Conservation (phyloP, 177 flowering plant species). For the Vitis hybrid region DNA sequence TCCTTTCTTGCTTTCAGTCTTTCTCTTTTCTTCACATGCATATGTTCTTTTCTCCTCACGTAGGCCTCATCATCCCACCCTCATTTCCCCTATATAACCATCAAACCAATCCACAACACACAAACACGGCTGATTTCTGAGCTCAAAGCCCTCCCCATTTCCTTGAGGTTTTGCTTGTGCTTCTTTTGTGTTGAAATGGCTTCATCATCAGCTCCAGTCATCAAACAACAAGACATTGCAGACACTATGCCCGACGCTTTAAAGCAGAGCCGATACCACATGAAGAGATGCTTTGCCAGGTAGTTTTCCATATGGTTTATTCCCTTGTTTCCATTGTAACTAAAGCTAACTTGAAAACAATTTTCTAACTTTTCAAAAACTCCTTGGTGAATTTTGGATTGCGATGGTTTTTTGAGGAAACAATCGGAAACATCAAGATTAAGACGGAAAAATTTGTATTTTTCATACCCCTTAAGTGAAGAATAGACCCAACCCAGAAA, state of each 20-base stretch:
- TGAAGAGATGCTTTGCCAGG: conserved; percentile 79
- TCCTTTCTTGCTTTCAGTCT: conserved; percentile 33
- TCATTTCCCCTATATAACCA: conserved; percentile 4
- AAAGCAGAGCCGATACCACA: conserved; percentile 62
- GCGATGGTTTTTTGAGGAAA: not conserved
- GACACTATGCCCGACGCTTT: conserved; percentile 80
- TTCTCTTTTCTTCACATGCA: conserved; percentile 7
- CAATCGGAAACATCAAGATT: too few species aligned
- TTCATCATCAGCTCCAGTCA: conserved; percentile 19
- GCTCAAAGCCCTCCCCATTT: not conserved
- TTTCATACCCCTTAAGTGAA: too few species aligned
- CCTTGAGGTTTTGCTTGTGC: not conserved
- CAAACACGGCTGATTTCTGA: not conserved
- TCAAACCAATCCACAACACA: conserved; percentile 10
- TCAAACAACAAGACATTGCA: conserved; percentile 54
- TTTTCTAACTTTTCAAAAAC: too few species aligned
- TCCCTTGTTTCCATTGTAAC: too few species aligned
- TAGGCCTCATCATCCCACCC: conserved; percentile 5
- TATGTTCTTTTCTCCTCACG: conserved; percentile 34
- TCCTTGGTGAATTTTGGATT: not conserved
- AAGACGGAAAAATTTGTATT: too few species aligned
- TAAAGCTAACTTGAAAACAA: not conserved
- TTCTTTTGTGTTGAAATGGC: conserved; percentile 34
- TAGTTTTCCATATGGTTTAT: conserved; percentile 5
- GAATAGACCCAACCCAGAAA: too few species aligned